Evolutionary conservation across 805 yeast genomes (phyloP), one percentile per base, ranked within the genome.

Genomic region (Saturnispora gosingensis): DNA sequence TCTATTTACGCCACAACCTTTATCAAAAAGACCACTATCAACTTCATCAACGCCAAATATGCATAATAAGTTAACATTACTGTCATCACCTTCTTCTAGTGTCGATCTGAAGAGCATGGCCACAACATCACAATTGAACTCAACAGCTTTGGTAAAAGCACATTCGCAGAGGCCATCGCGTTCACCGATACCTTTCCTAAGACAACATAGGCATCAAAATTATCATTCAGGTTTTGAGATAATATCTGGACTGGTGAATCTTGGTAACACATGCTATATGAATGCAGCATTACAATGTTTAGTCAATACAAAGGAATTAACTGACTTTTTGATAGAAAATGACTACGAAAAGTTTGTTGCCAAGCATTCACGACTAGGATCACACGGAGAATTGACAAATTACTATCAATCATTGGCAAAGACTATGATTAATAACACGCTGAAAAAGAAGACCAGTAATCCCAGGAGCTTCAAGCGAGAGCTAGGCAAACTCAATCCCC

Each of bases 261-360:
- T 90, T 55, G 96, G 97, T 2, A 91, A 91, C 61, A 85, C 96
- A 0, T 90, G 97, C 65, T 90, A 90, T 66, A 85, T 90, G 89
- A 90, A 90, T 67, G 85, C 96, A 58, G 75, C 85, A 3, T 66
- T 90, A n/a, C 98, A 90, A 67, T 88, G 97, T 65, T 64, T 91
- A 35, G 74, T 83, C 3, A 90, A 91, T 0, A 81, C 91, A 0
- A 80, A 80, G 1, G 81, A 80, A 53, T 67, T 90, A 27, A 74
- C 83, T 3, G 72, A 70, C 45, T 78, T 85, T 51, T 85, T 90
- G 60, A 69, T 83, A 43, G 67, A 74, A 56, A 81, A 80, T 13
- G 67, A 79, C 0, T 88, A 82, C 66, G 74, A 75, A 54, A 75
- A 75, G 51, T 84, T 83, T 62, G 82, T 90, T 47, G 89, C 90